Conservation (phyloP, 2,329 filamentous ascomycete species). For the Alternaria arborescens region DNA sequence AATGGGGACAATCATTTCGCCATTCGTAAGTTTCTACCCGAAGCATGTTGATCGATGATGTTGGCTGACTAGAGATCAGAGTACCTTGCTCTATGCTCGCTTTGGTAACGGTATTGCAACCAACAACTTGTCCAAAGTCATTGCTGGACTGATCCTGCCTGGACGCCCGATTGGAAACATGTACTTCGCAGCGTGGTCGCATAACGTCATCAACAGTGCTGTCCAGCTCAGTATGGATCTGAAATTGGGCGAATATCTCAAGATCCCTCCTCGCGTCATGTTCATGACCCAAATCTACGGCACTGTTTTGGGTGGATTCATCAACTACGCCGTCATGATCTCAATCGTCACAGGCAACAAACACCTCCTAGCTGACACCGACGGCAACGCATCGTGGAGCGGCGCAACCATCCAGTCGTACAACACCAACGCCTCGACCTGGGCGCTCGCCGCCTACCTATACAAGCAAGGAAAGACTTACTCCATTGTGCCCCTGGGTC, state of each 20-base stretch:
- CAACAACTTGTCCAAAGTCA: conserved; percentile 27
- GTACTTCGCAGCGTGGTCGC: conserved; percentile 27
- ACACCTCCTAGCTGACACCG: conserved; percentile 20
- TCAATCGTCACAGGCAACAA: conserved; percentile 23
- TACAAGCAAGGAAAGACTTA: conserved; percentile 24
- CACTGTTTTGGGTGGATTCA: conserved; percentile 24
- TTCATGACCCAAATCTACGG: conserved; percentile 26
- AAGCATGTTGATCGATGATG: background rate
- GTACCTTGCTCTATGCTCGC: conserved; percentile 22
- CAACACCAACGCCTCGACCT: conserved; percentile 27
- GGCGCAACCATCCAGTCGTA: conserved; percentile 25
- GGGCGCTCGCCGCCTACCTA: conserved; percentile 24
- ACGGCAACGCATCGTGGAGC: conserved; percentile 23
- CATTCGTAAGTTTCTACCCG: conserved; percentile 15
- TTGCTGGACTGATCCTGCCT: conserved; percentile 23
- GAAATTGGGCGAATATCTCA: conserved; percentile 26
- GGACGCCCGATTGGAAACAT: conserved; percentile 25
- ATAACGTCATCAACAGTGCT: conserved; percentile 22
- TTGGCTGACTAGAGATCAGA: conserved; percentile 5
- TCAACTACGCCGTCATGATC: conserved; percentile 28
- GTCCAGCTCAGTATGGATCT: conserved; percentile 25
- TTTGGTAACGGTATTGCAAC: conserved; percentile 27
- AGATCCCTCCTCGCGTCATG: conserved; percentile 27
- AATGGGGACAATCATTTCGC: conserved; percentile 19
- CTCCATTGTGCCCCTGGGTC: conserved; percentile 23